A percentile compares a stretch with the other conserved stretches of the same genome.
Evolutionary conservation across 2,329 filamentous ascomycete species (phyloP).

Genomic region (Tricladium varicosporioides): DNA sequence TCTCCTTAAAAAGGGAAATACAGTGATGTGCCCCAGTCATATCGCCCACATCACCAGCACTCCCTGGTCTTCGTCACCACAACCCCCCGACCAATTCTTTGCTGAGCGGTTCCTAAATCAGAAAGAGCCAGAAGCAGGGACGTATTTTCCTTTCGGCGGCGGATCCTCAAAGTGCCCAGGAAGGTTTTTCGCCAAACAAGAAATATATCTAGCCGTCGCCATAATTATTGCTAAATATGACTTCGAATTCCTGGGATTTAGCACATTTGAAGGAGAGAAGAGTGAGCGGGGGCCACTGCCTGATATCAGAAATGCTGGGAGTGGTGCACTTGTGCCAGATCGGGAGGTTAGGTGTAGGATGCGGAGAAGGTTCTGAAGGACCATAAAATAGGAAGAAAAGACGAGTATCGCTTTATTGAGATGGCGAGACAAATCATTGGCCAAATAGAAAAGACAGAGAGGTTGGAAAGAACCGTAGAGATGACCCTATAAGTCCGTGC

Average conservation of each 20-base stretch:
- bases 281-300: neutral
- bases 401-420: too few species aligned
- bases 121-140: neutral
- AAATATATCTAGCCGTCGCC: slow-evolving; percentile 3
- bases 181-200: slow-evolving; percentile 10
- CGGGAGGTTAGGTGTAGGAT: neutral
- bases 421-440: too few species aligned
- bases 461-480: too few species aligned
- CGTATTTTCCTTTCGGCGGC: slow-evolving; percentile 3
- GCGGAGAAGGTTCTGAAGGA: too few species aligned
- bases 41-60: neutral
- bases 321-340: neutral
- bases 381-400: too few species aligned
- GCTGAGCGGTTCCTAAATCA: neutral
- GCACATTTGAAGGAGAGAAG: neutral
- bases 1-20: neutral
- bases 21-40: neutral
- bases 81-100: neutral
- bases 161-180: slow-evolving; percentile 10
- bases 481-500: too few species aligned
- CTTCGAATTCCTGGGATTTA: neutral
- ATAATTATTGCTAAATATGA: slow-evolving; percentile 6
- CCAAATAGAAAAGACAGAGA: too few species aligned
- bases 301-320: neutral
- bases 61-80: neutral